Base-by-base conservation (phyloP, 306 rosid species). In the Abrus pulchellus region DNA sequence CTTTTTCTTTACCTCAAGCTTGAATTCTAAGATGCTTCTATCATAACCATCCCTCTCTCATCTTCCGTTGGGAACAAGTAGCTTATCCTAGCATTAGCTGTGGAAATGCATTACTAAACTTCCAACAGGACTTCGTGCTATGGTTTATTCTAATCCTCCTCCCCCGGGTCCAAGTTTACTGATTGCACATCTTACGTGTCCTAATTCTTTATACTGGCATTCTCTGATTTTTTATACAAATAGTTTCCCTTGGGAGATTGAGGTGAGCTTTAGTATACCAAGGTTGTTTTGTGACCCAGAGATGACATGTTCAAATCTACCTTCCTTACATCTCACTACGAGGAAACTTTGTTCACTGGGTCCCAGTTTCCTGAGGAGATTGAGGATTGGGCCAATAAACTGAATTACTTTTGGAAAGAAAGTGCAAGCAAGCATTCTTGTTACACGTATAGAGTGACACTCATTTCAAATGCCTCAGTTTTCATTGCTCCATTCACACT, bases 11-110 rank as follows among this genome's bases (percentile, higher is more conserved):
- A 41, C 29, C 47, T 48, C 38, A 12, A 60, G 60, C 43, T 68
- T 59, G 73, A 40, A 40, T 67, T 57, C 12, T 69, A 50, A 43
- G 43, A 67, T 57, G 80, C 47, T 30, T 74, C 44, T 67, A 61
- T 36, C 44, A 53, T 53, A 77, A 66, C 62, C 67, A 66, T 65
- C 8, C 38, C 55, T 56, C 48, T 49, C 36, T 27, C n/a, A 20
- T 49, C 38, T 44, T 76, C 66, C 11, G n/a, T 8, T 9, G 44
- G 53, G 47, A 3, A 43, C 45, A 53, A 13, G 57, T 52, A 28
- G 44, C 50, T 62, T 47, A 61, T 62, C 52, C 62, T 49, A 33
- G 62, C 29, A 34, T 43, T 49, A 76, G 38, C 40, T 47, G 78
- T 47, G 71, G 34, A 32, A 76, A 76, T 34, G 61, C 49, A 40